Base-by-base conservation (phyloP, 2,329 filamentous ascomycete genomes). In the Pleurostoma richardsiae region DNA sequence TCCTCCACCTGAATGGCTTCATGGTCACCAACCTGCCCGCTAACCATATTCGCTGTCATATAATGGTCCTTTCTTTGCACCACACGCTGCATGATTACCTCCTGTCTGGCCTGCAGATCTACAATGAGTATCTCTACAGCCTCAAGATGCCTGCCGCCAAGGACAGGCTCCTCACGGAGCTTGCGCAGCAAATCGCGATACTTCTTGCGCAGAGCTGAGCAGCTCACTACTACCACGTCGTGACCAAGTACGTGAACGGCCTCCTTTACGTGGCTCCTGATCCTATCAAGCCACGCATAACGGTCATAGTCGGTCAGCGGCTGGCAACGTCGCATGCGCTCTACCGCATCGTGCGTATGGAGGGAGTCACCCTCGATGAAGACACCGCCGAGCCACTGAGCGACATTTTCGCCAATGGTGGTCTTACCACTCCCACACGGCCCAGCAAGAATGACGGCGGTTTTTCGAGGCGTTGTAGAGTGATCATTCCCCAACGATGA, bases 371-470 rank as follows among this genome's bases (percentile, higher is more conserved):
- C 69, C 50, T 72, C 68, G n/a, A 72, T 60, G 49, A 63, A 67
- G 0, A 67, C 62, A 3, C 59, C 54, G 10, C 53, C 46, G 0
- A 70, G 50, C 6, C 41, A 53, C 1, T 52, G 41, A 0, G 63
- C 58, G n/a, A 72, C 43, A 1, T 56, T 51, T n/a, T 51, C 47
- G 3, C 60, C 64, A 0, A 71, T 45, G 0, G 66, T 71, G 0
- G 66, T 63, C 51, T 71, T 71, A 3, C 68, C 68, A n/a, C 63
- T 64, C 4, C 67, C 69, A 44, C 66, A 68, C 4, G 68, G 69
- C 0, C 69, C 68, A 4, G 64, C 61, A 11, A 70, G 51, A 4
- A 72, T 44, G 10, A 70, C 51, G 3, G 63, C 56, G 4, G 55
- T 62, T 46, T 58, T 62, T 4, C 30, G 6, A 3, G 27, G 29